Base-by-base conservation (phyloP, 305 asterid genomes). In the Nicotiana rustica region DNA sequence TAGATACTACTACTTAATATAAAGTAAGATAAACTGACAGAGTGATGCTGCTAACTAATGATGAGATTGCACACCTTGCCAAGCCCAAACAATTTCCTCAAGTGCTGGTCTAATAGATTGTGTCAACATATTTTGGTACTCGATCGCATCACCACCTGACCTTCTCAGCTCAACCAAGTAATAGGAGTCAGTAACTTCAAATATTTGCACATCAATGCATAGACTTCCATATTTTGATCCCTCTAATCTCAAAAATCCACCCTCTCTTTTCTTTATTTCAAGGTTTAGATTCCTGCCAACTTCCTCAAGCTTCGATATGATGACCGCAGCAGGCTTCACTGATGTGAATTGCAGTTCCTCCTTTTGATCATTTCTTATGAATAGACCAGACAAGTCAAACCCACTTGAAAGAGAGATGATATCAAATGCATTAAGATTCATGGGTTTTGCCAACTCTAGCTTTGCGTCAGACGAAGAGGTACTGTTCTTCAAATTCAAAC, bases 301-400 rank as follows among this genome's bases (percentile, higher is more conserved):
- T 0, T 87, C 91, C 81, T 88, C 89, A 0, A 93, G 79, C 69
- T 85, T 92, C 1, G 88, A 86, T n/a, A 86, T 62, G 77, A 93
- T 93, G 6, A 84, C 62, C 5, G 85, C 56, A 2, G 84, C 87
- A 2, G 92, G 78, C 70, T 85, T 79, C 6, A 76, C 67, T 0
- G 97, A 92, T 14, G 93, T 91, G 83, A 93, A 92, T 64, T 85
- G 92, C 81, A 87, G 86, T 55, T 91, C 97, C 12, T 90, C 95
- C 88, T 89, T 93, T 83, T 90, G 81, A 44, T 89, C 91, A 21
- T 79, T 66, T 73, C 81, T 83, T 88, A 91, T 91, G 14, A 93
- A 91, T 44, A 92, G 85, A 81, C 94, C 92, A 44, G 94, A 92
- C 82, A 92, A 80, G 84, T 93, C 95, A 15, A 92, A 87, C 7